phyloP scores from a whole-genome alignment of 2,329 filamentous ascomycete genomes.

The Xylariaceae sp. region DNA sequence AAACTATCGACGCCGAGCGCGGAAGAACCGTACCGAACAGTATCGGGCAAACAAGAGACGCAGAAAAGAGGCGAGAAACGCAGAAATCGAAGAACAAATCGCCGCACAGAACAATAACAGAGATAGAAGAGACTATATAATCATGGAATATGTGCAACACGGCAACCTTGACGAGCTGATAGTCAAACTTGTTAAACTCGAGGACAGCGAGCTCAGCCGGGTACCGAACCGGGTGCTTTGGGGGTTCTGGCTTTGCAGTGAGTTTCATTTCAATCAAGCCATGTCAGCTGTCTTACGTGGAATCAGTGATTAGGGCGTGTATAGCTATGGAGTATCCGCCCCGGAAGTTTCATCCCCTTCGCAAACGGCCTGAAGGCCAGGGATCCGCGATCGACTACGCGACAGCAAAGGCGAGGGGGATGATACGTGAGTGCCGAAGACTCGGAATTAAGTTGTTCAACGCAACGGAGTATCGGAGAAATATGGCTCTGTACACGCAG shows the following conservation, averaged over 20 bases:
- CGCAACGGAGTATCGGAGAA: neutral
- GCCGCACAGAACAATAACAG: neutral
- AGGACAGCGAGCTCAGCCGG: neutral
- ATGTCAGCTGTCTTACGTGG: neutral
- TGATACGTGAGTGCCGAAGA: constrained; percentile 5
- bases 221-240: constrained; percentile 29
- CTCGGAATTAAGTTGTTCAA: neutral
- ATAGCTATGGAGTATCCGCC: constrained; percentile 36
- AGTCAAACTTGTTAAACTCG: neutral
- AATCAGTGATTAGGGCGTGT: constrained; percentile 31
- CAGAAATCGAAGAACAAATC: neutral
- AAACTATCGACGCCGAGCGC: neutral
- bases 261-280: constrained; percentile 12
- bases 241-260: constrained; percentile 31
- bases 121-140: constrained; percentile 17
- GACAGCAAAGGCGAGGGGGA: neutral
- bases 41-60: neutral
- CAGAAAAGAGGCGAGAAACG: neutral
- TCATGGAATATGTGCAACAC: constrained; percentile 32
- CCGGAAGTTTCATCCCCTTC: constrained; percentile 30
- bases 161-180: constrained; percentile 30
- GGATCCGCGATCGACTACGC: too few relatives aligned
- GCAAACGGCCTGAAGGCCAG: constrained; percentile 2
- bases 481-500: neutral
- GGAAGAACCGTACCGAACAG: neutral